Percentiles rank a stretch among this genome's conserved stretches.
Evolutionary conservation across 2,329 filamentous ascomycete species (phyloP).

Genomic region (Ceratocystiopsis brevicomis): DNA sequence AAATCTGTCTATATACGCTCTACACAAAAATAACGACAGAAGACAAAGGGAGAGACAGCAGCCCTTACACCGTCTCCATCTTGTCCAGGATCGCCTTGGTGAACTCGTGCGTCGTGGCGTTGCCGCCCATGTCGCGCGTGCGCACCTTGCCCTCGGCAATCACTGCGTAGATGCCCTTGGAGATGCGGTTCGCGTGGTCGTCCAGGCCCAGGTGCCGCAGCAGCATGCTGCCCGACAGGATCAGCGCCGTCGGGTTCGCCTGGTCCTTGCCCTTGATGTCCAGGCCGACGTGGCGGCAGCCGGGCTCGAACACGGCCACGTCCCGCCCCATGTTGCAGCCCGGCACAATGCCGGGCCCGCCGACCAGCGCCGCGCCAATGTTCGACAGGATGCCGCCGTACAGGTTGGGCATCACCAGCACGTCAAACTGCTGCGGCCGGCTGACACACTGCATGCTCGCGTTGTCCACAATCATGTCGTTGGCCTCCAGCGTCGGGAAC

Average conservation of each 20-base stretch:
- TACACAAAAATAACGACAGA: too few species aligned
- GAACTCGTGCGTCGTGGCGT: slow-evolving; percentile 81
- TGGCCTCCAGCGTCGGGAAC: slow-evolving; percentile 86
- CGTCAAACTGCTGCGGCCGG: slow-evolving; percentile 92
- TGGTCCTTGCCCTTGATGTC: slow-evolving; percentile 99
- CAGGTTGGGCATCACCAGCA: slow-evolving; percentile 99
- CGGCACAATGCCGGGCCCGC: slow-evolving; percentile 89
- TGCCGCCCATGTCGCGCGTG: slow-evolving; percentile 91
- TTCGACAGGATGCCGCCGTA: slow-evolving; percentile 98
- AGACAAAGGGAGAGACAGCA: too few species aligned
- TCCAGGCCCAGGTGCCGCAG: slow-evolving; percentile 92
- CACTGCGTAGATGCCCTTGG: slow-evolving; percentile 57
- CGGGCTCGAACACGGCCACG: slow-evolving; percentile 94
- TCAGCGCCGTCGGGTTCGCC: slow-evolving; percentile 90
- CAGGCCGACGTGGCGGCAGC: slow-evolving; percentile 95
- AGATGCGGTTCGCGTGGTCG: slow-evolving; percentile 96
- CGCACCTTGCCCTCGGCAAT: slow-evolving; percentile 83
- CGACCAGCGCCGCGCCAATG: slow-evolving; percentile 91
- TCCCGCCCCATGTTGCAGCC: slow-evolving; percentile 99
- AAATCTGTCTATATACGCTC: too few species aligned
- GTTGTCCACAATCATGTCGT: slow-evolving; percentile 99
- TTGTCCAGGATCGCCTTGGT: slow-evolving; percentile 84
- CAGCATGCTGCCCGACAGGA: slow-evolving; percentile 92
- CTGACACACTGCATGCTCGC: slow-evolving; percentile 98
- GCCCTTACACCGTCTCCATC: slow-evolving; percentile 48